These are phyloP conservation scores for Lachnellula suecica DNA, from an alignment of 2,329 filamentous ascomycete genomes.

Conservation along the genomic window DNA sequence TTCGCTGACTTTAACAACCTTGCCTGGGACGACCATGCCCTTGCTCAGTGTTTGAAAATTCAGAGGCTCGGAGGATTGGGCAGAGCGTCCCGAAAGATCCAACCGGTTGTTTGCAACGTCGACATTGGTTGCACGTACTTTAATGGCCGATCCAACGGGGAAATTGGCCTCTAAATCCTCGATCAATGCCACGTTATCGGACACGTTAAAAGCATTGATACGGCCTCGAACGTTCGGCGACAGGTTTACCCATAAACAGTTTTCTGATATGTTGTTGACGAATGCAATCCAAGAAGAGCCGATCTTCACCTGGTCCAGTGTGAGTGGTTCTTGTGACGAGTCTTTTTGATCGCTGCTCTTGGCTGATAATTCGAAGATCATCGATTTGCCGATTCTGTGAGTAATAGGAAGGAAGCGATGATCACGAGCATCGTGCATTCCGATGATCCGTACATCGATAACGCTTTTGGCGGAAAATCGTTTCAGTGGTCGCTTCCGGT, in stretches of 20 bases:
- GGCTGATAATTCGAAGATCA: slow-evolving; percentile 82
- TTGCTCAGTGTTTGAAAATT: slow-evolving; percentile 71
- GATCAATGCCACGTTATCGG: slow-evolving; percentile 79
- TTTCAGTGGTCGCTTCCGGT: slow-evolving; percentile 77
- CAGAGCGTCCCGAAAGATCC: slow-evolving; percentile 78
- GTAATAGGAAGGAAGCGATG: slow-evolving; percentile 90
- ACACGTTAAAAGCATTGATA: slow-evolving; percentile 78
- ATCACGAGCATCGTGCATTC: slow-evolving; percentile 85
- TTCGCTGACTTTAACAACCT: slow-evolving; percentile 83
- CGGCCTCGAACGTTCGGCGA: slow-evolving; percentile 86
- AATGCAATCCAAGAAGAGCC: slow-evolving; percentile 78
- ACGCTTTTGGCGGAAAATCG: slow-evolving; percentile 71
- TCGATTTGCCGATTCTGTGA: slow-evolving; percentile 75
- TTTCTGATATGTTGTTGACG: slow-evolving; percentile 82
- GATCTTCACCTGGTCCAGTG: slow-evolving; percentile 69
- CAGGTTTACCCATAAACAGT: slow-evolving; percentile 86
- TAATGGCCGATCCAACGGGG: slow-evolving; percentile 85
- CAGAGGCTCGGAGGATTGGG: slow-evolving; percentile 53
- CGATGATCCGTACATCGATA: slow-evolving; percentile 75
- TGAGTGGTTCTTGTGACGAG: slow-evolving; percentile 61
- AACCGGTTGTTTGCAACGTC: slow-evolving; percentile 73
- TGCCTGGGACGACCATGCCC: slow-evolving; percentile 79
- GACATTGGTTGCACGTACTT: slow-evolving; percentile 73
- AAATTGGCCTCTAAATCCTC: slow-evolving; percentile 77
- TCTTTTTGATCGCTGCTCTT: slow-evolving; percentile 61